These are phyloP conservation scores for Choricystis sp. DNA, from an alignment of 139 green algal species.

Conservation along the genomic window DNA sequence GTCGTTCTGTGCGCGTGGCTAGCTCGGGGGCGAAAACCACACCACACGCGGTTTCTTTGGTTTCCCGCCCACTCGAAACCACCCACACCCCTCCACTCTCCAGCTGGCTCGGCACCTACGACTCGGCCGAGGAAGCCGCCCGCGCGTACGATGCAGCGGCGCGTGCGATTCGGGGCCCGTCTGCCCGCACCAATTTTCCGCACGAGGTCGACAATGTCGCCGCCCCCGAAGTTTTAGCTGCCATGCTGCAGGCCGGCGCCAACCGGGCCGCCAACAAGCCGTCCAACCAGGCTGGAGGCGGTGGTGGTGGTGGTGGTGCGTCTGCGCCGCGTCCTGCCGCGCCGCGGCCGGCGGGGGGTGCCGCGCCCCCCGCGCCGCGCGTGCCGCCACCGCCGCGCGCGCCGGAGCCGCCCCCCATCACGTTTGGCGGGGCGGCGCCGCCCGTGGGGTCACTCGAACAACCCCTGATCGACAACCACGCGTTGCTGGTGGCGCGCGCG, in stretches of 20 bases:
- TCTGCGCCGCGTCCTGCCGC: neutral
- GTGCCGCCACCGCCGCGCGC: no score
- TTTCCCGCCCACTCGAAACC: no score
- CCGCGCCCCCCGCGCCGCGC: conserved; percentile 3
- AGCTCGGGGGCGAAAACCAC: no score
- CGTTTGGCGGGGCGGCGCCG: no score
- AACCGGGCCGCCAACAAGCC: neutral
- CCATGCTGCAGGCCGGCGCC: neutral
- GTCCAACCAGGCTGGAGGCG: neutral
- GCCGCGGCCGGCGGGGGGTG: conserved; percentile 2
- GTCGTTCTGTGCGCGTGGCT: no score
- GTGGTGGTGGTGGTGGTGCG: neutral
- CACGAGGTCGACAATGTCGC: conserved; percentile 6
- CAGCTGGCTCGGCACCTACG: conserved; percentile 92
- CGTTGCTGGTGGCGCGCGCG: no score
- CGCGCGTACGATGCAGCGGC: conserved; percentile 87
- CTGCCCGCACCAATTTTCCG: conserved; percentile 83
- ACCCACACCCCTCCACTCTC: no score
- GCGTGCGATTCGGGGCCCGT: conserved; percentile 59
- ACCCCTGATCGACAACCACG: no score
- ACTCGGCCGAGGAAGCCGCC: conserved; percentile 85
- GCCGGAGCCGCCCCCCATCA: no score
- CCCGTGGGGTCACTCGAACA: no score
- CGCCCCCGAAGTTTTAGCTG: neutral
- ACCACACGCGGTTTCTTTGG: no score